Base-by-base conservation (phyloP, 1,139 yeast species). In the Yamadazyma songkhlaensis region DNA sequence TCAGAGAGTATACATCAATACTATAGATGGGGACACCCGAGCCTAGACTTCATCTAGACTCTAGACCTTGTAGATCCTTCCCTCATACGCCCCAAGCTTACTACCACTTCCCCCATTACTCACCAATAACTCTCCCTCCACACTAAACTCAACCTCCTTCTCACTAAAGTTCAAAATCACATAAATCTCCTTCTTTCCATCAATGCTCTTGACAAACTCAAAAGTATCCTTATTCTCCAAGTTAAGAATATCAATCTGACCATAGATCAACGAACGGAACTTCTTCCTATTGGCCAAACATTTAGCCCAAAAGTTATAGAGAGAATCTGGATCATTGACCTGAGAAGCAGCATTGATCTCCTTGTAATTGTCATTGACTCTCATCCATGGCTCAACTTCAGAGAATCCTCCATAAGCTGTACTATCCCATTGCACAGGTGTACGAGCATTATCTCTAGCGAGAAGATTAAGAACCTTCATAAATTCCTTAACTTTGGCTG, bases 401-500 rank as follows among this genome's bases (percentile, higher is more conserved):
- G 80, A 57, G 53, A 78, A 77, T 0, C 84, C 83, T 30, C 64
- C 80, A 45, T 67, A 53, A n/a, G 54, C 62, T 3, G 65, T 50
- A 34, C 51, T 55, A 45, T 70, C 72, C 84, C 84, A 79, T 53
- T 76, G 83, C 46, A 78, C 74, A 26, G 84, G 84, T 10, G 80
- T 68, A 54, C 84, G 66, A 7, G 81, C 73, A 48, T 79, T 64
- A 52, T 77, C 82, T 54, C 82, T 65, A n/a, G 78, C 74, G 20
- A 69, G 46, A 36, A 70, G 50, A 41, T 62, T 59, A 12, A 43
- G 36, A 22, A 47, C 50, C 35, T 64, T 62, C 61, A 71, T 46
- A 40, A 65, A 57, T 43, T 60, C 56, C 30, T 57, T 59, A 23
- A 54, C 45, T 35, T 53, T 50, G 38, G 53, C 59, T 10, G 62